Percentiles rank a stretch among this genome's conserved stretches.
Conservation (phyloP, 163 green algal genomes). For the Chlorella variabilis region DNA sequence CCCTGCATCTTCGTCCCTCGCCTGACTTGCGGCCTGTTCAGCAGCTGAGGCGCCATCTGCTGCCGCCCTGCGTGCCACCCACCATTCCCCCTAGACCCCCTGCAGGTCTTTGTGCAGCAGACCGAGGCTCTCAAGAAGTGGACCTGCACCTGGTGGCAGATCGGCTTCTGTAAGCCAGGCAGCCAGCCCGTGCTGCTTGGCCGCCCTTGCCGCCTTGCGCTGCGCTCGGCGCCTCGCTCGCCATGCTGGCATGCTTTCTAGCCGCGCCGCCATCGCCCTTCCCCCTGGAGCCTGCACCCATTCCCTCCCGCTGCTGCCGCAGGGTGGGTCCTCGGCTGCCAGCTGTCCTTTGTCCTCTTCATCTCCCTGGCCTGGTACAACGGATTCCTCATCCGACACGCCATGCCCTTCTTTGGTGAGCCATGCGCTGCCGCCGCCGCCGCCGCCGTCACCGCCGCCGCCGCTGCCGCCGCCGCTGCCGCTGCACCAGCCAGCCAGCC, state of each 20-base stretch:
- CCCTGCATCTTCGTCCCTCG: neutral
- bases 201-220: too few species aligned
- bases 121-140: slow-evolving; percentile 21
- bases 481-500: neutral
- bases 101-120: slow-evolving; percentile 16
- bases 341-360: slow-evolving; percentile 19
- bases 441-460: too few species aligned
- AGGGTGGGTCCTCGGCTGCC: slow-evolving; percentile 6
- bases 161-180: neutral
- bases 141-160: slow-evolving; percentile 21
- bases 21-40: neutral
- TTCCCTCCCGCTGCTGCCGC: neutral
- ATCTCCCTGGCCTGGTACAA: neutral
- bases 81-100: neutral
- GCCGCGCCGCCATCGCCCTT: neutral
- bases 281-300: neutral
- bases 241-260: neutral
- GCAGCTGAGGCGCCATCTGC: neutral
- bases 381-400: slow-evolving; percentile 13
- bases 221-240: neutral
- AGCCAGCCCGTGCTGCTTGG: neutral
- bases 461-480: too few species aligned
- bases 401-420: slow-evolving; percentile 10
- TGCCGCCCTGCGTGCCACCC: neutral
- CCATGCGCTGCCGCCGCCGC: too few species aligned